phyloP scores from a whole-genome alignment of 768 basidiomycete genomes.

The Leccinellum luteum region DNA sequence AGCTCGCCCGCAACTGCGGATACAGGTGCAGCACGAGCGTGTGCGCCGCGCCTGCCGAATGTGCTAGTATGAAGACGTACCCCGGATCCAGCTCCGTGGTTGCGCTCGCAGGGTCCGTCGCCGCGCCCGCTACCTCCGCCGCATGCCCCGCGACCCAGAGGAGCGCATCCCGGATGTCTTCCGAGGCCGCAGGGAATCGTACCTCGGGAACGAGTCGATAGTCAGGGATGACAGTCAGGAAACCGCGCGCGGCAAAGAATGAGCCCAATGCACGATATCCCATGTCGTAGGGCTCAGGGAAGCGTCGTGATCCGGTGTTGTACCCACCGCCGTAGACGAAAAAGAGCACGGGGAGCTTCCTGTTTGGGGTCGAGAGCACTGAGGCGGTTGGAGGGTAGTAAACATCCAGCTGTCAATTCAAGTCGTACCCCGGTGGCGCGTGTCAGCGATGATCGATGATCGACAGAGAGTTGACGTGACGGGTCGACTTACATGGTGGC shows the following conservation, averaged over 20 bases:
- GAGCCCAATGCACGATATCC: slow-evolving; percentile 54
- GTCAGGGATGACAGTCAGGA: slow-evolving; percentile 65
- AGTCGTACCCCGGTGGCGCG: slow-evolving; percentile 21
- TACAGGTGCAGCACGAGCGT: slow-evolving; percentile 44
- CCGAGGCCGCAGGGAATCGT: slow-evolving; percentile 50
- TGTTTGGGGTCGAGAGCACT: slow-evolving; percentile 18
- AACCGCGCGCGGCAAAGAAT: slow-evolving; percentile 58
- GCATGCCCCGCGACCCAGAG: slow-evolving; percentile 48
- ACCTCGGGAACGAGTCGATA: slow-evolving; percentile 62
- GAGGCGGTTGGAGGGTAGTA: slow-evolving; percentile 50
- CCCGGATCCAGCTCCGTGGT: slow-evolving; percentile 35
- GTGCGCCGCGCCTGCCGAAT: slow-evolving; percentile 62
- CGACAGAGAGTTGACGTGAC: neutral
- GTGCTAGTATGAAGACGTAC: slow-evolving; percentile 49
- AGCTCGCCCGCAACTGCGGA: slow-evolving; percentile 29
- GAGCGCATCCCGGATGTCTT: slow-evolving; percentile 55
- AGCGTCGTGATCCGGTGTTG: slow-evolving; percentile 44
- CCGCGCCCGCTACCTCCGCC: slow-evolving; percentile 13
- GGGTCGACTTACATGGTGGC: slow-evolving; percentile 36
- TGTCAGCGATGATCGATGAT: neutral
- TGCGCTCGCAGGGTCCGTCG: slow-evolving; percentile 1
- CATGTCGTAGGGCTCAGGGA: slow-evolving; percentile 47
- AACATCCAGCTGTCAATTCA: slow-evolving; percentile 47
- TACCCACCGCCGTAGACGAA: slow-evolving; percentile 71
- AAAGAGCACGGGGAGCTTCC: slow-evolving; percentile 51